A percentile compares a stretch with the other conserved stretches of the same genome.
phyloP scores from a whole-genome alignment of 208 protist genomes.

The Leishmania guyanensis region DNA sequence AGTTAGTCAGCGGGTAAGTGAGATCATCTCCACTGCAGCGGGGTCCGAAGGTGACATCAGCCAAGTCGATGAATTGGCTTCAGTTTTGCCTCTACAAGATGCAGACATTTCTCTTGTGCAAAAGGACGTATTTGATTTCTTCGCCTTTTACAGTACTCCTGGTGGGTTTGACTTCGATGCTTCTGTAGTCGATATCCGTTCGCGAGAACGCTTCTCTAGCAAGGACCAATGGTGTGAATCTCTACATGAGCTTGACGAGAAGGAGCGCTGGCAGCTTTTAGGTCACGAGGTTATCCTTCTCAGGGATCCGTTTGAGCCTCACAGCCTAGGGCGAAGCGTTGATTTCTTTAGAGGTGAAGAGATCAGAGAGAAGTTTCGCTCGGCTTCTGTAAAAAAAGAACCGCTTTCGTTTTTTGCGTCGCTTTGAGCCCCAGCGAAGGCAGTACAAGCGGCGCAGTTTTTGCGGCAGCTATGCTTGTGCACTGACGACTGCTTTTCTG shows the following conservation, averaged over 20 bases:
- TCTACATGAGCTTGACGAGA: conserved; percentile 29
- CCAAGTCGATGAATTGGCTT: conserved; percentile 28
- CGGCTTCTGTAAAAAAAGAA: conserved; percentile 36
- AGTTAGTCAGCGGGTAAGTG: conserved; percentile 24
- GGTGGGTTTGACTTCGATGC: conserved; percentile 71
- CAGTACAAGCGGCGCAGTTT: not conserved
- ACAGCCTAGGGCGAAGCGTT: conserved; percentile 77
- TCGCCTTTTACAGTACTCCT: conserved; percentile 52
- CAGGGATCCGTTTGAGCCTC: conserved; percentile 75
- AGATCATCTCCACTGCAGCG: conserved; percentile 18
- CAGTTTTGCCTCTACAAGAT: conserved; percentile 33
- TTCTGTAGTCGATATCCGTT: conserved; percentile 77
- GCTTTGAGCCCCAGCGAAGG: not conserved
- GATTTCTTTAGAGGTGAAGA: conserved; percentile 81
- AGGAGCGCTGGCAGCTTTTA: conserved; percentile 67
- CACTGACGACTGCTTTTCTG: not conserved
- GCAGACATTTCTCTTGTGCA: conserved; percentile 32
- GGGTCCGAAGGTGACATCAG: conserved; percentile 7
- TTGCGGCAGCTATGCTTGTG: not conserved
- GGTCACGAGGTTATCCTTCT: conserved; percentile 72
- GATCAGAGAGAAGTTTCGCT: conserved; percentile 72
- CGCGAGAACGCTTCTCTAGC: conserved; percentile 16
- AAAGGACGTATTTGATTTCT: conserved; percentile 62
- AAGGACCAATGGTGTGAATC: conserved; percentile 70
- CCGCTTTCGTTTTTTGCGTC: conserved; percentile 25